Evolutionary conservation across 23 red algal species (phyloP), one percentile per base, ranked within the genome.

Genomic region (Gracilaria gracilis): DNA sequence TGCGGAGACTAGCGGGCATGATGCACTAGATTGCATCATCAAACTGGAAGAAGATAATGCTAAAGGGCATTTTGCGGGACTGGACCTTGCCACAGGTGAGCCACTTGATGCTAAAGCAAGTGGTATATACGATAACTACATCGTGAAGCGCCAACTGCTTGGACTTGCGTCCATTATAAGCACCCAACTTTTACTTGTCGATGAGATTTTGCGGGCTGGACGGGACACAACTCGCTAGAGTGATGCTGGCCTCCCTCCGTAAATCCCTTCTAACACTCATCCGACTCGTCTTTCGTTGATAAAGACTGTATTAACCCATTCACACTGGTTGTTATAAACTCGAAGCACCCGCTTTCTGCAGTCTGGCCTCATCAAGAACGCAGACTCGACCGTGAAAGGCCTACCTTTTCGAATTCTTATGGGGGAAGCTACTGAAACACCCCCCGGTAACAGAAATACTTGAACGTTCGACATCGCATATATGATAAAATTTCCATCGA

Each of bases 131-230:
- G 97, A 99, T 67, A 90, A 93, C 53, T 99, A 78, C 86, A 47
- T 93, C 33, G 93, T 95, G 31, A 99, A 99, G 82, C 86, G 88
- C 55, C 97, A 99, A 54, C 24, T 95, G 82, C 27, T 99, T 20
- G 86, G 89, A 20, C 79, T 99, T 21, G 86, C 97, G 35, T 91
- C 94, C 5, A 83, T 96, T 14, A 99, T 99, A 57, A 93, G 91
- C 61, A 78, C 91, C 39, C 97, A 99, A 46, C 92, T 99, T 54
- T 91, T 99, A 66, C 81, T 99, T 14, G 97, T 99, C 65, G 97
- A 99, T 92, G 94, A 99, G 74, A 91, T 96, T 76, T 73, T 99
- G 29, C 67, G 94, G 48, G 97, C 97, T 32, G 94, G 97, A 49
- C 88, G 94, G 42, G 97, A 99, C 70, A 80, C 87, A 40, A 76